Evolutionary conservation across 1,284 basidiomycete genomes (phyloP).

Genomic region (Bondarzewia mesenterica): DNA sequence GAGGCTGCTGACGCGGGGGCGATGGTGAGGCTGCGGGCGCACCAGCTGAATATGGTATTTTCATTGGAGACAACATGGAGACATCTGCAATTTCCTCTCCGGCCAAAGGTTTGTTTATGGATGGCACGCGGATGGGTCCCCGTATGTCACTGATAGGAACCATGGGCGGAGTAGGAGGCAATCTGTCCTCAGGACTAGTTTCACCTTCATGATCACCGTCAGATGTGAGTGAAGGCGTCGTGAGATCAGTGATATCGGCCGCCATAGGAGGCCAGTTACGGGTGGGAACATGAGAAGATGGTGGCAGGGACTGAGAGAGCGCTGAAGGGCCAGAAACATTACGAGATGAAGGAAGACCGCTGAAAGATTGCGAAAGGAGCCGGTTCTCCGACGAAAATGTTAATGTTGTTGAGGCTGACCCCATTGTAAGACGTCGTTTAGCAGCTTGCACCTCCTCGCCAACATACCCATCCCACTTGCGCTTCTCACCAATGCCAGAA

Average conservation of each 20-base stretch:
- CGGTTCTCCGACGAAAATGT: constrained; percentile 8
- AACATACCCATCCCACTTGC: background rate
- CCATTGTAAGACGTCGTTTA: constrained; percentile 1
- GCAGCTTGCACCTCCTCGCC: background rate
- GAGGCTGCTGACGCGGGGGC: too few species aligned
- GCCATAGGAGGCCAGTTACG: constrained; percentile 13
- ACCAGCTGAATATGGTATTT: background rate
- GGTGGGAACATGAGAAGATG: constrained; percentile 1
- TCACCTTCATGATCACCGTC: constrained; percentile 37
- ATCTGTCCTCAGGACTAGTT: constrained; percentile 35
- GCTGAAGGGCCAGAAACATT: background rate
- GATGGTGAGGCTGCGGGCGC: too few species aligned
- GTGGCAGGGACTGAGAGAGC: background rate
- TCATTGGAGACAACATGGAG: constrained; percentile 1
- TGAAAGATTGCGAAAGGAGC: constrained; percentile 7
- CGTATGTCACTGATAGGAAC: background rate
- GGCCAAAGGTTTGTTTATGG: background rate
- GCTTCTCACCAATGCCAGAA: background rate
- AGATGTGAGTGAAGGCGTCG: constrained; percentile 15
- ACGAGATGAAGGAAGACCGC: constrained; percentile 4
- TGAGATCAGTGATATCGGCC: constrained; percentile 12
- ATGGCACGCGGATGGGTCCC: background rate
- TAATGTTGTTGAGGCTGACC: background rate
- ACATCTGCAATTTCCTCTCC: background rate
- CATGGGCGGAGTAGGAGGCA: constrained; percentile 33